Base-by-base conservation (phyloP, 768 basidiomycete genomes). In the Tricholoma furcatifolium region DNA sequence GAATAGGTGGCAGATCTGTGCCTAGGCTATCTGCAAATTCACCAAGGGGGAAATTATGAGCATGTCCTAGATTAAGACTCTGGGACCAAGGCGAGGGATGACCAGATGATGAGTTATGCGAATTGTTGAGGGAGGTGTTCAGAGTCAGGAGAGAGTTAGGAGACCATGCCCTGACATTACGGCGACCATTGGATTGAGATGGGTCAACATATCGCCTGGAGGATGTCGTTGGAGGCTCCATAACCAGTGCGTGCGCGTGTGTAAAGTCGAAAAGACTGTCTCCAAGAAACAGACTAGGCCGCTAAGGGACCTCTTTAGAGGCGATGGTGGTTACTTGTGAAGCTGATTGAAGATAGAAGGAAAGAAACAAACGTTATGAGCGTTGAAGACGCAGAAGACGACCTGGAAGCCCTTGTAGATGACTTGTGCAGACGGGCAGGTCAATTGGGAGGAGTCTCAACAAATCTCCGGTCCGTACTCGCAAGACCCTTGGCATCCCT, bases 11-110 rank as follows among this genome's bases (percentile, higher is more conserved):
- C 50, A 47, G 41, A 40, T 57, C 61, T 49, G 44, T 46, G 32
- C 47, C 55, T 38, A 57, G 27, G 17, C 50, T 47, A 24, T 59
- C 51, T 27, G 51, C 15, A 5, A 62, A 48, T 31, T 60, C 59
- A 35, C 46, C 48, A 36, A 62, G 47, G 41, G 58, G 54, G 36
- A 55, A 55, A 27, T 57, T 56, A 39, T 60, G 54, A 7, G 36
- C 41, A 27, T 35, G 62, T 36, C 58, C 54, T 61, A 43, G 61
- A 57, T 55, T 69, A 54, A 50, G 54, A 66, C 62, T 69, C 53
- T 66, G 71, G 47, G 67, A 70, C 72, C 71, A 72, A 32, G 64
- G 69, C 35, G 71, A 69, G 57, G 61, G 66, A 56, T 66, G 71
- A 53, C 58, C 60, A 56, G 62, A 65, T 23, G 73, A 65, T 34